Evolutionary conservation across 192 early-diverging fungal species (phyloP), one percentile per base, ranked within the genome.

Genomic region (Coemansia sp.): DNA sequence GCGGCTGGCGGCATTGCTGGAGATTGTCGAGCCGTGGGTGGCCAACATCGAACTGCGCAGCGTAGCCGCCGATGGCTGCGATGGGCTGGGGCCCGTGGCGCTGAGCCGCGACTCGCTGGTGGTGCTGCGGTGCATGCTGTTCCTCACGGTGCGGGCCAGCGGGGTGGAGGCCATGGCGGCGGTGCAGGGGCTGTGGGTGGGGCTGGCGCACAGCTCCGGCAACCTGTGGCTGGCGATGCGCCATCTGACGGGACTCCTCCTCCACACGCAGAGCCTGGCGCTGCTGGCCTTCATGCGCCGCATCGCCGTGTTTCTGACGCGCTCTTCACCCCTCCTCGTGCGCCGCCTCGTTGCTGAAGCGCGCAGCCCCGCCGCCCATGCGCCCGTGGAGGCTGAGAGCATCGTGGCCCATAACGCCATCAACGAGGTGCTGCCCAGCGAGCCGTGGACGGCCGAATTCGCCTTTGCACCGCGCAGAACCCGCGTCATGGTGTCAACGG

Each of bases 71-170:
- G 34, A 31, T 16, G 31, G 10, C 21, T 6, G 39, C 3, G 48
- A 50, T 29, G 57, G 60, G 19, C 36, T 83, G 37, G 63, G 41
- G 19, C 75, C 75, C 0, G 60, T 68, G 0, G 70, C 68, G 17
- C 68, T 82, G n/a, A 59, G 62, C n/a, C 63, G 59, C 14, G 75
- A 75, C 19, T 74, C 80, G 50, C 66, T 74, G 62, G 63, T 74
- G n/a, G 75, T 72, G 3, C 61, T 83, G 39, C 80, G 67, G 63
- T 83, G 80, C 68, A 63, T 83, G 75, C 63, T 83, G 72, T 78
- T 66, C 29, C 41, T 78, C 64, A 83, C 80, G 0, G 67, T 63
- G 39, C 59, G 61, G 33, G 40, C 75, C 0, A 27, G 24, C 24
- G 75, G 62, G 1, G 35, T 44, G 19, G 72, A 66, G 29, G 59